Evolutionary conservation across 1,284 basidiomycete species (phyloP).

Genomic region (Ceratobasidium sp.): DNA sequence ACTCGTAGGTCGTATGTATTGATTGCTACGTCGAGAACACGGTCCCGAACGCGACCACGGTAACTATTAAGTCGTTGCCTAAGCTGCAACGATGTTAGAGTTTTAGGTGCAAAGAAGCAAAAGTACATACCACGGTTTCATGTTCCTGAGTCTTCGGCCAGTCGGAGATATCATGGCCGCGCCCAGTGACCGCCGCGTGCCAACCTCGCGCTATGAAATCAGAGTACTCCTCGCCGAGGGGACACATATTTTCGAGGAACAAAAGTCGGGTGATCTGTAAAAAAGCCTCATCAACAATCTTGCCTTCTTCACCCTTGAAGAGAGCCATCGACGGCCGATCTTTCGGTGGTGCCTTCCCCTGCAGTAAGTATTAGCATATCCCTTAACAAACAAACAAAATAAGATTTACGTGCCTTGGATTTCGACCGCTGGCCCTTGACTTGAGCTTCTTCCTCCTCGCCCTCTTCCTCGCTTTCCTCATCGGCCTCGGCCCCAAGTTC

Average conservation of each 20-base stretch:
- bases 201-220: no score
- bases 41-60: background rate
- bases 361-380: background rate
- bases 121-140: background rate
- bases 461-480: background rate
- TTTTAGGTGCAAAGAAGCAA: no score
- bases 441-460: background rate
- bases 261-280: background rate
- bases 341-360: background rate
- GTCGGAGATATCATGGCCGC: background rate
- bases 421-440: no score
- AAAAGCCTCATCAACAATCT: background rate
- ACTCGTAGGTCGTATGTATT: background rate
- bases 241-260: background rate
- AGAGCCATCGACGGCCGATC: background rate
- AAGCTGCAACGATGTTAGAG: background rate
- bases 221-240: no score
- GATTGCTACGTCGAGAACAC: background rate
- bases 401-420: background rate
- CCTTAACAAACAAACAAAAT: background rate
- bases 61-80: background rate
- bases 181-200: no score
- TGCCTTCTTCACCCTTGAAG: background rate
- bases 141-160: background rate
- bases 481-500: background rate